These are phyloP conservation scores for Scheffersomyces parashehatae DNA, from an alignment of 1,139 yeast genomes.

Conservation along the genomic window DNA sequence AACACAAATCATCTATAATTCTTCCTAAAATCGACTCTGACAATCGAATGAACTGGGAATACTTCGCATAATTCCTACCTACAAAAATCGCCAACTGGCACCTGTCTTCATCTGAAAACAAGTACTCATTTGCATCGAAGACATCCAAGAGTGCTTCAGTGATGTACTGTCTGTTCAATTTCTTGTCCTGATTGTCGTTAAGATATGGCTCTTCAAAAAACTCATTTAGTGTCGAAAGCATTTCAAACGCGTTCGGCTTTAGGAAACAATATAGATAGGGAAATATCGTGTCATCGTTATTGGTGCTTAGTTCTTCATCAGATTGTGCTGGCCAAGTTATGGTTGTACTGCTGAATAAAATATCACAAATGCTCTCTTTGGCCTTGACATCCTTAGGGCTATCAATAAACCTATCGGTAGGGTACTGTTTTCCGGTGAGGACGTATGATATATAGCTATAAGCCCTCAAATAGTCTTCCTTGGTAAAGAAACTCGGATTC, in stretches of 20 bases:
- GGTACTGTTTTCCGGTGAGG: constrained; percentile 78
- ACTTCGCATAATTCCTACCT: constrained; percentile 77
- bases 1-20: constrained; percentile 53
- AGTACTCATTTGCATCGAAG: constrained; percentile 31
- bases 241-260: constrained; percentile 51
- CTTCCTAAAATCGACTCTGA: constrained; percentile 56
- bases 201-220: constrained; percentile 73
- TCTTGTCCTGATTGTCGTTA: constrained; percentile 48
- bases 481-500: constrained; percentile 1
- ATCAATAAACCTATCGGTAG: constrained; percentile 56
- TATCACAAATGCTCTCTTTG: constrained; percentile 48
- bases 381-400: constrained; percentile 30
- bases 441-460: constrained; percentile 66
- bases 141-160: constrained; percentile 64
- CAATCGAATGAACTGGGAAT: constrained; percentile 70
- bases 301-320: constrained; percentile 17
- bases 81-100: constrained; percentile 63
- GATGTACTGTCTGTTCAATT: constrained; percentile 62
- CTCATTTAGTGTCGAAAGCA: constrained; percentile 69
- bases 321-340: constrained; percentile 46
- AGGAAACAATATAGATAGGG: constrained; percentile 59
- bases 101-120: constrained; percentile 33
- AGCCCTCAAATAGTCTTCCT: constrained; percentile 34
- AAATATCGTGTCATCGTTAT: constrained; percentile 45
- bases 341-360: constrained; percentile 51